Evolutionary conservation across 306 rosid species (phyloP).

Genomic region (Oemleria cerasiformis): DNA sequence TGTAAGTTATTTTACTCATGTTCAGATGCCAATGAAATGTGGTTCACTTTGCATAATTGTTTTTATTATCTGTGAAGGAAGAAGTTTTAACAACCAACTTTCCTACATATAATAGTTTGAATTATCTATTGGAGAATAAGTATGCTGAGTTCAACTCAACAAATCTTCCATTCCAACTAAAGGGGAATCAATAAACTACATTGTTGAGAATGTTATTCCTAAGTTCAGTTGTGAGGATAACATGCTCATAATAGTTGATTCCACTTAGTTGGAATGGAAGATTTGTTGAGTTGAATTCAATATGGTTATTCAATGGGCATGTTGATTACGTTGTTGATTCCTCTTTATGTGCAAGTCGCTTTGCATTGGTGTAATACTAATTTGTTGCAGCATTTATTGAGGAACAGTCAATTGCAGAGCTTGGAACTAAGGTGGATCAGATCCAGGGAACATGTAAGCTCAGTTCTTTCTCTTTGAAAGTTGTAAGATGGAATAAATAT

Average conservation of each 20-base stretch:
- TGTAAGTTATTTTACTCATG: constrained; percentile 45
- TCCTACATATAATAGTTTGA: not conserved
- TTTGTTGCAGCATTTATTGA: constrained; percentile 66
- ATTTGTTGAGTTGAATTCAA: not conserved
- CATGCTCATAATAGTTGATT: not conserved
- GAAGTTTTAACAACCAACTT: not conserved
- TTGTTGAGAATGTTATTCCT: not conserved
- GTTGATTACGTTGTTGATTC: constrained; percentile 15
- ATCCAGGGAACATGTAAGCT: constrained; percentile 75
- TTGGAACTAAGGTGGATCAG: constrained; percentile 64
- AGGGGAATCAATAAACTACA: not conserved
- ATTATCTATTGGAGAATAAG: not conserved
- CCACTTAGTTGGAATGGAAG: not conserved
- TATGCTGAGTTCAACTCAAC: not conserved
- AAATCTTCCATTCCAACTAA: not conserved
- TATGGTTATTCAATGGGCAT: not conserved
- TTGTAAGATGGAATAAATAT: not conserved
- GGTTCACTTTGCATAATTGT: not conserved
- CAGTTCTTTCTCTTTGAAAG: constrained; percentile 24
- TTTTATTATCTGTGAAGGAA: not conserved
- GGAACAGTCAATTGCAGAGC: constrained; percentile 60
- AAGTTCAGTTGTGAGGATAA: not conserved
- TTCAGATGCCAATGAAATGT: not conserved
- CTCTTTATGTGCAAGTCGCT: constrained; percentile 21
- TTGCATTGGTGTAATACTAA: constrained; percentile 11